Evolutionary conservation across 768 basidiomycete species (phyloP), one percentile per base, ranked within the genome.

Genomic region (Trametes cingulata): DNA sequence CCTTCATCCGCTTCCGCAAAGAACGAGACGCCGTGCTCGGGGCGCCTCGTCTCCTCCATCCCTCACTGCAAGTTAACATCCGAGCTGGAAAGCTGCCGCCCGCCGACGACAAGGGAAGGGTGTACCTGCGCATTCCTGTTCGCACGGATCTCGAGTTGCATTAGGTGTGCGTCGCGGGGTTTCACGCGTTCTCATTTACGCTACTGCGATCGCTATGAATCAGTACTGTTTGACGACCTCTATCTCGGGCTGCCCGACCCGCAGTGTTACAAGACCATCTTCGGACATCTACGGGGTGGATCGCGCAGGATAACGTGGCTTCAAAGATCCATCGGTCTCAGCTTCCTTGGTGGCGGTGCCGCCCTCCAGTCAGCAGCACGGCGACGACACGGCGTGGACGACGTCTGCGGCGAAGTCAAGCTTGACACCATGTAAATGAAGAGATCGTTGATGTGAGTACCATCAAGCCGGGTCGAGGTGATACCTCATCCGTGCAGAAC

Each of bases 51-150:
- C 68, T 77, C 4, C 65, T 77, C 24, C 75, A 77, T 66, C 75
- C 73, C 0, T 72, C 73, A 7, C 67, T 76, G 37, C 74, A 75
- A 61, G 74, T 71, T 13, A 76, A 76, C 62, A 73, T 77, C 39
- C 67, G 74, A 17, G 76, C 70, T n/a, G 76, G 76, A 0, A 68
- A 62, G 50, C 65, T 76, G 36, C 70, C 70, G 19, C 67, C 66
- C 14, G 39, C 54, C n/a, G 71, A 72, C 37, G 65, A 62, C 48
- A 33, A 68, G 37, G 71, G 71, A 5, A 52, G 67, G 24, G 35
- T 66, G 41, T 71, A 62, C 53, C 63, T 71, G 24, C 69, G 65
- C 54, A 67, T 68, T 14, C 71, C 71, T 13, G 53, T 72, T 22
- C 61, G 48, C 22, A 47, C 49, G 5, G 58, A 56, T 43, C 52